Evolutionary conservation across 495 filamentous ascomycete species (phyloP).

Genomic region (Penicillium coprophilum): DNA sequence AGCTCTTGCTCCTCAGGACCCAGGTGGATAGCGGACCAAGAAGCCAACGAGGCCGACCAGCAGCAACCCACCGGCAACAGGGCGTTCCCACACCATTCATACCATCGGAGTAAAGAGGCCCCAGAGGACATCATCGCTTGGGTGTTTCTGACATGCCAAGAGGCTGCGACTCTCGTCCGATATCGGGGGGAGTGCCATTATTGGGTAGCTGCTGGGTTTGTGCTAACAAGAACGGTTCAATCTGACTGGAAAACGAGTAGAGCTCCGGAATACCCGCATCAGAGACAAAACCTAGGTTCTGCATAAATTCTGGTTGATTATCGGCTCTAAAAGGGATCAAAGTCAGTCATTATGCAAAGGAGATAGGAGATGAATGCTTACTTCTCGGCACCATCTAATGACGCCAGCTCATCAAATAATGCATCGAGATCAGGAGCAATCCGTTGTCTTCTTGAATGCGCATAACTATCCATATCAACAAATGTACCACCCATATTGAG

Average conservation of each 20-base stretch:
- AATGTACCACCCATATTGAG: slow-evolving; percentile 29
- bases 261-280: slow-evolving; percentile 39
- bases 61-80: slow-evolving; percentile 13
- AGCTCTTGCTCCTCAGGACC: neutral
- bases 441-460: slow-evolving; percentile 31
- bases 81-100: neutral
- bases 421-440: slow-evolving; percentile 47
- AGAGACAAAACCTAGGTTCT: slow-evolving; percentile 43
- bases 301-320: slow-evolving; percentile 46
- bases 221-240: slow-evolving; percentile 40
- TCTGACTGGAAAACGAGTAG: slow-evolving; percentile 39
- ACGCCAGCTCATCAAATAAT: slow-evolving; percentile 45
- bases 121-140: slow-evolving; percentile 19
- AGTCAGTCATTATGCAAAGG: slow-evolving; percentile 5
- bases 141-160: slow-evolving; percentile 18
- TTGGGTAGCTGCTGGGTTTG: slow-evolving; percentile 34
- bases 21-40: neutral
- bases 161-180: slow-evolving; percentile 30
- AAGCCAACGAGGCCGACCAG: slow-evolving; percentile 11
- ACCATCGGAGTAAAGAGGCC: neutral
- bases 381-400: slow-evolving; percentile 45
- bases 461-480: slow-evolving; percentile 38
- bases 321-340: slow-evolving; percentile 26
- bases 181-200: slow-evolving; percentile 17
- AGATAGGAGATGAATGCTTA: slow-evolving; percentile 12